Base-by-base conservation (phyloP, 805 yeast genomes). In the Wickerhamiella dianesei region DNA sequence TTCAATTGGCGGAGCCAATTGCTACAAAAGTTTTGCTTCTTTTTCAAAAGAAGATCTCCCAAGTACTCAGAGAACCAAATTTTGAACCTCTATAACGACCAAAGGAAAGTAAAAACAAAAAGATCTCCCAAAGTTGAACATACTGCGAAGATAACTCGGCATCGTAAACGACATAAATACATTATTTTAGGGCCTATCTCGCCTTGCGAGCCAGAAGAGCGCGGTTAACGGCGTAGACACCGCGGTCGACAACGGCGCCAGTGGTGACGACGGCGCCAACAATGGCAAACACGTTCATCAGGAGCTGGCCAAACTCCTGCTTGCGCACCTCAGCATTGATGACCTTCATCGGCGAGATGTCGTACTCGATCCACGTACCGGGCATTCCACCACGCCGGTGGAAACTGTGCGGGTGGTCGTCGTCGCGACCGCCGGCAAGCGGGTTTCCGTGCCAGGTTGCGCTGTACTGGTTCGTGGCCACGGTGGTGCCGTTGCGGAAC, bases 241-340 rank as follows among this genome's bases (percentile, higher is more conserved):
- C 79, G 50, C 86, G 75, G 63, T 92, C 98, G 42, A 88, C 64
- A 35, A 88, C 76, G 0, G 96, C 81, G 8, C 95, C 97, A 21
- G 89, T 87, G 21, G 96, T 88, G 49, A 92, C 69, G 9, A 92
- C 87, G 43, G 97, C 96, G 8, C 96, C 97, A 37, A 89, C 73
- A 5, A 94, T 85, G 47, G 95, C 82, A 54, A 92, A 77, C 21
- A 83, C 44, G 44, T 73, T 57, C 74, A 75, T 47, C n/a, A 50
- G 43, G 35, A 56, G 53, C 44, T 44, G 46, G 19, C 51, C 54
- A 14, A 58, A 21, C n/a, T 51, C 44, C 16, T 63, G 53, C 16
- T 40, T 61, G 48, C 70, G 70, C 43, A 66, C 79, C 63, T 92
- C 94, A 48, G 76, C 72, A 65, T 89, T 86, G 58, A 88, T 83